Percentiles rank a stretch among this genome's conserved stretches.
These are phyloP conservation scores for Durotheca rogersii DNA, from an alignment of 495 filamentous ascomycete genomes.

Conservation along the genomic window DNA sequence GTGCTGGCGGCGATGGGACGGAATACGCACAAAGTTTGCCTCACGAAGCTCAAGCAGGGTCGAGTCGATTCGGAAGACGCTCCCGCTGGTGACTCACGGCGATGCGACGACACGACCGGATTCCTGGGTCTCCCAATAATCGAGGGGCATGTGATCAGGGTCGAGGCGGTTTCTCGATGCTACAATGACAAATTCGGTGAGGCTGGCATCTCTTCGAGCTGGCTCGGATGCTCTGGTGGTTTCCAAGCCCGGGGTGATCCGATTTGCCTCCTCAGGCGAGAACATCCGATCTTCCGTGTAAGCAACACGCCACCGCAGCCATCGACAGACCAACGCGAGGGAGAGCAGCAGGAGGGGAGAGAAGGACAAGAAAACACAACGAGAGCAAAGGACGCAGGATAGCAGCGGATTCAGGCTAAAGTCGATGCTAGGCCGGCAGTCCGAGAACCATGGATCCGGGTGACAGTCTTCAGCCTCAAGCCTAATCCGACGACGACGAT, in stretches of 20 bases:
- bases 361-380: background rate
- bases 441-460: constrained; percentile 12
- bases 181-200: no score
- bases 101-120: no score
- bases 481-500: constrained; percentile 8
- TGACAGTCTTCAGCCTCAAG: constrained; percentile 26
- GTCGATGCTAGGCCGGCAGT: background rate
- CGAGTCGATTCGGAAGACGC: background rate
- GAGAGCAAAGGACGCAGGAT: background rate
- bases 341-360: background rate
- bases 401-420: background rate
- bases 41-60: background rate
- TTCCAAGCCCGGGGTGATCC: background rate
- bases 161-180: background rate
- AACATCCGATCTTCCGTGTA: no score
- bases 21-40: background rate
- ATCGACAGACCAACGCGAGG: no score
- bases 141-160: background rate
- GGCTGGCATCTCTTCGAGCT: no score
- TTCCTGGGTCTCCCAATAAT: background rate
- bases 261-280: background rate
- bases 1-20: no score
- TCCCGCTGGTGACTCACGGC: no score
- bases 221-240: background rate
- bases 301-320: no score